Base-by-base conservation (phyloP, 805 yeast species). In the Starmera dryadoides region DNA sequence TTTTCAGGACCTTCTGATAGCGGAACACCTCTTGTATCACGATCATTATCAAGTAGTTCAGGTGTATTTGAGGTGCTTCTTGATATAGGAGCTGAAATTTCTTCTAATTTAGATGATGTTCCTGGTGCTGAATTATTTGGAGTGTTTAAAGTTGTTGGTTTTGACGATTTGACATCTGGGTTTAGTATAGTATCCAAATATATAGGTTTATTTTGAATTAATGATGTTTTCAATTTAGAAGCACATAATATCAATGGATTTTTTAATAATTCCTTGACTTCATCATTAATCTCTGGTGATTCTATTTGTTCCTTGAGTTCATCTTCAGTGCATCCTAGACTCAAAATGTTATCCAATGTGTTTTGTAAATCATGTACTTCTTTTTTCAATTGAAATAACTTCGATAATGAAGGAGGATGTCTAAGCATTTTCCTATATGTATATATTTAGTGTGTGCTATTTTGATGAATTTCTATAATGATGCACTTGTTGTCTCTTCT, bases 281-380 rank as follows among this genome's bases (percentile, higher is more conserved):
- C 38, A 3, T 12, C 6, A 12, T 30, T 21, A n/a, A 15, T 11
- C 8, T 18, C 25, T 4, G 12, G 12, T 4, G 30, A 25, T 20
- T 16, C 4, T 8, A 19, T n/a, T 10, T 34, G 32, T 8, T 16
- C 19, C 4, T 19, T 23, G 3, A 35, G 10, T 20, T 39, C 30
- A 6, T 21, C 33, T 20, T 26, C 20, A 2, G 38, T 20, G 15
- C 18, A 35, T 11, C 33, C 42, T 19, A 30, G 28, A 9, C 20
- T 17, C 10, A 31, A 6, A 6, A 39, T 39, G 25, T 39, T 35
- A 7, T 39, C 42, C 14, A 39, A 16, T 3, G 38, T n/a, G 26
- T 39, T 36, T 15, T 39, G 38, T 2, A 39, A 17, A 28, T 35
- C 38, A n/a, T 29, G 35, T 4, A 35, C 42, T 15, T 35, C 38